phyloP scores from a whole-genome alignment of 345 rosid genomes.

The Camelina laxa region DNA sequence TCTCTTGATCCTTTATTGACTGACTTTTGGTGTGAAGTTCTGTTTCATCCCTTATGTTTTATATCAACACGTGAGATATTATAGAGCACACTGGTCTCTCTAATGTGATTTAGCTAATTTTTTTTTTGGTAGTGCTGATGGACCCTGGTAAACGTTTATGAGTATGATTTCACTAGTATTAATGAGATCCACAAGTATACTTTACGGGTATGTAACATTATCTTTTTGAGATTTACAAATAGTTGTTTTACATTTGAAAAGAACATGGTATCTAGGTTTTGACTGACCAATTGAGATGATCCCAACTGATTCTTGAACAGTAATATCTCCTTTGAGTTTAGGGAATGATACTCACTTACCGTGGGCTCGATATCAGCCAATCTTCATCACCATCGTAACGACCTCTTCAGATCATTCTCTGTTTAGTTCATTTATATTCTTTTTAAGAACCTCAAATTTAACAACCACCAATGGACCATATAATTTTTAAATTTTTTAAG shows the following conservation, averaged over 20 bases:
- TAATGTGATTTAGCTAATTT: constrained; percentile 14
- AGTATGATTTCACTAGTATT: constrained; percentile 78
- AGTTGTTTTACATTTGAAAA: not conserved
- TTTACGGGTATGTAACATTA: constrained; percentile 59
- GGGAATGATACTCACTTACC: constrained; percentile 91
- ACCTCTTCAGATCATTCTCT: constrained; percentile 6
- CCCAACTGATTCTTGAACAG: constrained; percentile 42
- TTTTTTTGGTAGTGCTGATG: constrained; percentile 61
- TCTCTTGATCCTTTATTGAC: not conserved
- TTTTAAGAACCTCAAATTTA: no score
- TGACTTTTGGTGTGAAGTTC: not conserved
- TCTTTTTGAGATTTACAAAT: not conserved
- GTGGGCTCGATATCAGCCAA: constrained; percentile 77
- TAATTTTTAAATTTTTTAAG: no score
- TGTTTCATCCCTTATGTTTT: constrained; percentile 1
- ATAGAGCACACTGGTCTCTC: constrained; percentile 10
- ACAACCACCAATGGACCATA: no score
- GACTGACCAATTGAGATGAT: constrained; percentile 8
- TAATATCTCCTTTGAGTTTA: constrained; percentile 85
- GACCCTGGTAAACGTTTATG: constrained; percentile 77
- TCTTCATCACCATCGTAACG: constrained; percentile 61
- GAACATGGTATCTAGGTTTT: not conserved
- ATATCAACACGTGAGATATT: not conserved
- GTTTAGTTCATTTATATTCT: no score
- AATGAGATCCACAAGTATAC: constrained; percentile 80